A percentile compares a stretch with the other conserved stretches of the same genome.
phyloP scores from a whole-genome alignment of 257 asterid genomes.

The Nicotiana tabacum region DNA sequence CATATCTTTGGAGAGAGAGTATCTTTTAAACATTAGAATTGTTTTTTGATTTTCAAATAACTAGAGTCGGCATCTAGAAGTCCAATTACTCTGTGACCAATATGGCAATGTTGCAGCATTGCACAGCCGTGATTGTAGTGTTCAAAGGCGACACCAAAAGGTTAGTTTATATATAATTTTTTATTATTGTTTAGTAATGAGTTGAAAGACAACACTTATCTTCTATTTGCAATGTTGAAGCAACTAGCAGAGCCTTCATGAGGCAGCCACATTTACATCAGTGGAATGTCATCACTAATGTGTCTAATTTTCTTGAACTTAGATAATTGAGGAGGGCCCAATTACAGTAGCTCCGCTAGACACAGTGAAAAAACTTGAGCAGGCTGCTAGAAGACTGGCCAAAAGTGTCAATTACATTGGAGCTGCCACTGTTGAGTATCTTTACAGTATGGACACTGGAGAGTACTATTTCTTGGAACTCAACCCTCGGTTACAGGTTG shows the following conservation, averaged over 20 bases:
- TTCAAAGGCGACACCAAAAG: slow-evolving; percentile 99
- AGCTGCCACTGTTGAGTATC: slow-evolving; percentile 98
- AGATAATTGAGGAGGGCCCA: slow-evolving; percentile 99
- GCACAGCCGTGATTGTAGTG: slow-evolving; percentile 99
- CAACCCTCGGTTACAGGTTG: slow-evolving; percentile 95
- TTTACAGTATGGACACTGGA: slow-evolving; percentile 97
- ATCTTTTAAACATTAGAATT: not conserved
- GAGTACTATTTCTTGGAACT: slow-evolving; percentile 97
- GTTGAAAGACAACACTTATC: not conserved
- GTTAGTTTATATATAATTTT: slow-evolving; percentile 26
- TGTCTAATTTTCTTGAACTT: slow-evolving; percentile 11
- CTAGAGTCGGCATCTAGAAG: slow-evolving; percentile 99
- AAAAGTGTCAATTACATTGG: slow-evolving; percentile 90
- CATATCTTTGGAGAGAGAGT: not conserved
- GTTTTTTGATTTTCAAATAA: slow-evolving; percentile 18
- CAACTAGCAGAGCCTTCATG: not conserved
- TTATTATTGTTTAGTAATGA: not conserved
- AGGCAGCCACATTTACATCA: not conserved
- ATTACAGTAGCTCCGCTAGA: slow-evolving; percentile 91
- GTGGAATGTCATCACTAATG: not conserved
- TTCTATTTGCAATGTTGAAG: not conserved
- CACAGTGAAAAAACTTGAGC: slow-evolving; percentile 89
- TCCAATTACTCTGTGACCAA: slow-evolving; percentile 95
- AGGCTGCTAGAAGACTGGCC: slow-evolving; percentile 98
- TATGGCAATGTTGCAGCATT: slow-evolving; percentile 94